A percentile compares a stretch with the other conserved stretches of the same genome.
Conservation (phyloP, 1,139 yeast genomes). For the Suhomyces ambrosiae region DNA sequence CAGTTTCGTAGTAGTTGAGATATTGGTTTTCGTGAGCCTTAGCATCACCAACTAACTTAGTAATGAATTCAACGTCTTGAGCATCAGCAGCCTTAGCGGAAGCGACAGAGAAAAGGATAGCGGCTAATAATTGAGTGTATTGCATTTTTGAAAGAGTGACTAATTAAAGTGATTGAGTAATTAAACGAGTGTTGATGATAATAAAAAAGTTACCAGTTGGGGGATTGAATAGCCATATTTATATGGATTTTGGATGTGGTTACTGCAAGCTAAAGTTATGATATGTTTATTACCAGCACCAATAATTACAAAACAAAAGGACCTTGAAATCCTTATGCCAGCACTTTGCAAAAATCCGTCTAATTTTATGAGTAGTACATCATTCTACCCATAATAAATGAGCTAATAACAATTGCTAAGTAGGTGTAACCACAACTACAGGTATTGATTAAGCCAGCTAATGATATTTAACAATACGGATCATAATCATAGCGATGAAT, state of each 20-base stretch:
- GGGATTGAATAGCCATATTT: background rate
- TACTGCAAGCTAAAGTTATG: too few species aligned
- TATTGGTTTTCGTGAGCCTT: conserved; percentile 25
- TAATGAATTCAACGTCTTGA: conserved; percentile 32
- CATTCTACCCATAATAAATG: background rate
- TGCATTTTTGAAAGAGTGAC: conserved; percentile 13
- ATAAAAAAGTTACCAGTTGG: background rate
- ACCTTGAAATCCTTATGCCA: too few species aligned
- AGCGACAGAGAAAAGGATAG: conserved; percentile 9
- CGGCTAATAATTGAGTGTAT: conserved; percentile 11
- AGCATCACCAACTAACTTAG: conserved; percentile 32
- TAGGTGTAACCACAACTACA: background rate
- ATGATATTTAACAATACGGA: background rate
- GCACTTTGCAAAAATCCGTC: background rate
- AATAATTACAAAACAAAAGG: too few species aligned
- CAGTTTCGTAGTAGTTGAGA: conserved; percentile 27
- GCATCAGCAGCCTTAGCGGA: conserved; percentile 17
- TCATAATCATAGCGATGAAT: conserved; percentile 1
- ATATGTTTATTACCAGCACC: background rate
- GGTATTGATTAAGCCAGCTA: conserved; percentile 1
- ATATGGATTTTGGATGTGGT: too few species aligned
- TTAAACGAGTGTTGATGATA: conserved; percentile 6
- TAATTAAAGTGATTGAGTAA: conserved; percentile 3
- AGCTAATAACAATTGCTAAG: background rate
- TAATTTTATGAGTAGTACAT: background rate